A percentile compares a stretch with the other conserved stretches of the same genome.
phyloP scores from a whole-genome alignment of 345 rosid species.

The Moricandia moricandioides region DNA sequence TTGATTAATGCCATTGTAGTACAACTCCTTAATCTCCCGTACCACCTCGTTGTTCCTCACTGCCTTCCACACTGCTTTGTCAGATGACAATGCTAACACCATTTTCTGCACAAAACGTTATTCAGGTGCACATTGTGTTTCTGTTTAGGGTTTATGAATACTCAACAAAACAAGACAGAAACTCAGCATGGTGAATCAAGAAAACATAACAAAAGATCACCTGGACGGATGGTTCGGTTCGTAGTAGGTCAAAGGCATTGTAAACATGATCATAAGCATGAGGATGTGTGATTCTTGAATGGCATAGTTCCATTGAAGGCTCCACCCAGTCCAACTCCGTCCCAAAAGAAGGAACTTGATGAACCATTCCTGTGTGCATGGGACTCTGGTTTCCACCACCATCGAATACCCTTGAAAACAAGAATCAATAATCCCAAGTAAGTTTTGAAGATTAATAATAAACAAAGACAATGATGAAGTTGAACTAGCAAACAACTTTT shows the following conservation, averaged over 20 bases:
- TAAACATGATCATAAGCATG: slow-evolving; percentile 51
- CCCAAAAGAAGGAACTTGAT: slow-evolving; percentile 45
- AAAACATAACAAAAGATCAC: slow-evolving; percentile 33
- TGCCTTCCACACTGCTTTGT: slow-evolving; percentile 88
- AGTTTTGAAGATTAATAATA: neutral
- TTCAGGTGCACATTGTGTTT: neutral
- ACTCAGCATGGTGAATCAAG: slow-evolving; percentile 7
- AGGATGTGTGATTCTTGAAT: slow-evolving; percentile 52
- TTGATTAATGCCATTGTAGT: slow-evolving; percentile 46
- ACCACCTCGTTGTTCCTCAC: slow-evolving; percentile 81
- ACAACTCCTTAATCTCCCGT: slow-evolving; percentile 62
- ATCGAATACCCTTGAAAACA: slow-evolving; percentile 58
- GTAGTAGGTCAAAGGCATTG: slow-evolving; percentile 74
- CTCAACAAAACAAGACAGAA: neutral
- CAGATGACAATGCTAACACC: slow-evolving; percentile 85
- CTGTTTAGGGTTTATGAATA: neutral
- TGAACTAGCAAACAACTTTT: slow-evolving; percentile 11
- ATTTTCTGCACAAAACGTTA: slow-evolving; percentile 51
- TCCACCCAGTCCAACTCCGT: slow-evolving; percentile 75
- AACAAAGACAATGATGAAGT: neutral
- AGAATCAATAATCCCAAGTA: neutral
- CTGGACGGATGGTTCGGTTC: slow-evolving; percentile 78
- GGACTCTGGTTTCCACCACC: slow-evolving; percentile 37
- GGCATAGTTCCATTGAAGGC: slow-evolving; percentile 51
- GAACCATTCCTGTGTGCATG: slow-evolving; percentile 32